phyloP scores from a whole-genome alignment of 768 basidiomycete genomes.

The Termitomyces heimii region DNA sequence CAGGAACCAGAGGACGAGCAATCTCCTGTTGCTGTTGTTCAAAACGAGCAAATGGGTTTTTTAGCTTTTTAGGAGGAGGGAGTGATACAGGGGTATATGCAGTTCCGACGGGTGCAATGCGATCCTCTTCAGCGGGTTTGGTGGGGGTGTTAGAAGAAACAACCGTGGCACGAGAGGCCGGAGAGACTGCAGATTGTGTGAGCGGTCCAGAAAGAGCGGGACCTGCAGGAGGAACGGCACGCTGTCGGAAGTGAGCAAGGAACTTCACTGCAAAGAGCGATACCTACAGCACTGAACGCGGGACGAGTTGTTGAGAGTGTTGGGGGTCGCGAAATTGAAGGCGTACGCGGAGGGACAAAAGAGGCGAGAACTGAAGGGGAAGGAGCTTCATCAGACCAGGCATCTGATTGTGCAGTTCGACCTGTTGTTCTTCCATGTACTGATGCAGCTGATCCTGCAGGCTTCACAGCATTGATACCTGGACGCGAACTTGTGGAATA shows the following conservation, averaged over 20 bases:
- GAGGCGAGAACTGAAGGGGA: constrained; percentile 27
- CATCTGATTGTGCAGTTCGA: constrained; percentile 43
- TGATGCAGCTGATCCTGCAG: constrained; percentile 34
- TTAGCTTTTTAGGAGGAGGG: constrained; percentile 80
- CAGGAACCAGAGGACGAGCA: constrained; percentile 19
- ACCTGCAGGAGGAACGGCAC: constrained; percentile 10
- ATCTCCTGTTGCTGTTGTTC: constrained; percentile 41
- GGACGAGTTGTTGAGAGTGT: constrained; percentile 37
- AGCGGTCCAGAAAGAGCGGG: constrained; percentile 5
- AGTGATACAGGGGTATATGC: constrained; percentile 86
- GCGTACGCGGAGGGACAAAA: constrained; percentile 30
- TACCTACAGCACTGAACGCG: constrained; percentile 29
- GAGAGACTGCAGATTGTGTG: constrained; percentile 10
- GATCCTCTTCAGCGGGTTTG: constrained; percentile 75
- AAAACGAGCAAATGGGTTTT: constrained; percentile 70
- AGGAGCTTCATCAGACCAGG: constrained; percentile 53
- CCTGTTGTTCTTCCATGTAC: constrained; percentile 33
- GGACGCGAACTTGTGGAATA: constrained; percentile 42
- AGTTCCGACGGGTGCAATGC: constrained; percentile 82
- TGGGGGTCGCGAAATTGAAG: constrained; percentile 44
- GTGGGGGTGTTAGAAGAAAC: constrained; percentile 43
- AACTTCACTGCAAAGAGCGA: background rate
- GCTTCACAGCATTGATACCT: constrained; percentile 34
- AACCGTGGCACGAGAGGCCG: constrained; percentile 26
- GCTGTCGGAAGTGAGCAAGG: constrained; percentile 6